Evolutionary conservation across 2,329 filamentous ascomycete genomes (phyloP).

Genomic region (Geosmithia flava): DNA sequence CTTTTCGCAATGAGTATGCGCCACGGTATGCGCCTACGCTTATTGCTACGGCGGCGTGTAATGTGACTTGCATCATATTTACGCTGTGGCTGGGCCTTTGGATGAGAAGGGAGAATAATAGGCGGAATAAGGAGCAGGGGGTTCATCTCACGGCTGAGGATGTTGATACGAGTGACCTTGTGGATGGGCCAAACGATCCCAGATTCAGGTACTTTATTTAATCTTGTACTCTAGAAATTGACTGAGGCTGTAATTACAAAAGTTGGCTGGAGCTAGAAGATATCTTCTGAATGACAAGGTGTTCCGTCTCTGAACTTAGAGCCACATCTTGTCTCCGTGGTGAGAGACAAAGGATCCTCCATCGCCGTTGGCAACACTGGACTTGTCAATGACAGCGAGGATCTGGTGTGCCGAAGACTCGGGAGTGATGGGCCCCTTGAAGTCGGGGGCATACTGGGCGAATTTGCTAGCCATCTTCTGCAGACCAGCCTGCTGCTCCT

Average conservation of each 20-base stretch:
- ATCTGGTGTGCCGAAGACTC: slow-evolving; percentile 1
- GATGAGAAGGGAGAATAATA: slow-evolving; percentile 7
- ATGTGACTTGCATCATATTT: slow-evolving; percentile 5
- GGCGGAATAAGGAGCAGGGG: slow-evolving; percentile 6
- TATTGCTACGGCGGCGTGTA: slow-evolving; percentile 24
- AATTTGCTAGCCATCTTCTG: background rate
- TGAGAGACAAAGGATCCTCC: slow-evolving; percentile 4
- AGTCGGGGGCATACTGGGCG: slow-evolving; percentile 1
- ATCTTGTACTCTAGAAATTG: background rate
- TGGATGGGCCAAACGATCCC: slow-evolving; percentile 5
- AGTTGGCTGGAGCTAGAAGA: no score
- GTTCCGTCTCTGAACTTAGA: background rate
- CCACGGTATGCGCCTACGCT: slow-evolving; percentile 35
- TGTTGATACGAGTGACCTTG: slow-evolving; percentile 8
- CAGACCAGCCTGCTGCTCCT: background rate
- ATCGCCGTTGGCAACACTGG: slow-evolving; percentile 1
- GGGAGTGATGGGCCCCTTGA: slow-evolving; percentile 1
- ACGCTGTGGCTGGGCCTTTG: slow-evolving; percentile 8
- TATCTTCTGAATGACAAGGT: background rate
- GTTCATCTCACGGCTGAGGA: slow-evolving; percentile 6
- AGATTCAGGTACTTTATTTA: slow-evolving; percentile 8
- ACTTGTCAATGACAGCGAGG: background rate
- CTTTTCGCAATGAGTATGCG: slow-evolving; percentile 32
- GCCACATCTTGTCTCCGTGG: slow-evolving; percentile 3
- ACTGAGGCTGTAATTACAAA: no score